Conservation (phyloP, 2,329 filamentous ascomycete genomes). For the Pseudonectria buxi region DNA sequence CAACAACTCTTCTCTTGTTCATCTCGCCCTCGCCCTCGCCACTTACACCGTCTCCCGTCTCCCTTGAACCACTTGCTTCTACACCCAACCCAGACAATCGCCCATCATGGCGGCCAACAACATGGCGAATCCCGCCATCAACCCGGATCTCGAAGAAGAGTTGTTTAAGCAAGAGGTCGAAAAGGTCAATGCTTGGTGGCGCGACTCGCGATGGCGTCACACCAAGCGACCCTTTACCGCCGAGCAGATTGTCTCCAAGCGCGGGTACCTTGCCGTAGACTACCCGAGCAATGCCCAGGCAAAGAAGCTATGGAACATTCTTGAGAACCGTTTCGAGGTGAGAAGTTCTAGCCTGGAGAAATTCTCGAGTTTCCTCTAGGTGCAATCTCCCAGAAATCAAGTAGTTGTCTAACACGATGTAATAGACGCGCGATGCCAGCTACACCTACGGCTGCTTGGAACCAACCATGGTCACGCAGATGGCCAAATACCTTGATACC, state of each 20-base stretch:
- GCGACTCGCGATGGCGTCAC: slow-evolving; percentile 81
- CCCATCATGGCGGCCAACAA: slow-evolving; percentile 53
- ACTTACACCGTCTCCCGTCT: slow-evolving; percentile 1
- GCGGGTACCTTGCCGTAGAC: slow-evolving; percentile 82
- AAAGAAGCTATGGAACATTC: slow-evolving; percentile 90
- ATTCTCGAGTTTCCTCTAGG: neutral
- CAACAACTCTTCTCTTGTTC: neutral
- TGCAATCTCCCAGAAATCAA: neutral
- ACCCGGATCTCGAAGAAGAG: slow-evolving; percentile 53
- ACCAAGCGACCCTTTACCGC: slow-evolving; percentile 91
- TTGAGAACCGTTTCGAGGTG: slow-evolving; percentile 83
- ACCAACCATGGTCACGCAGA: slow-evolving; percentile 97
- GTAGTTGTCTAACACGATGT: neutral
- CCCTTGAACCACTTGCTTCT: neutral
- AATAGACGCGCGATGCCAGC: slow-evolving; percentile 72
- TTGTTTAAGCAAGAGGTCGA: slow-evolving; percentile 77
- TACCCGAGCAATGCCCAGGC: slow-evolving; percentile 84
- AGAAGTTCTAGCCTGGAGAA: slow-evolving; percentile 14
- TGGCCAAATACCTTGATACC: slow-evolving; percentile 98
- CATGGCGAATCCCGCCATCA: slow-evolving; percentile 52
- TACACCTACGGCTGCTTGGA: slow-evolving; percentile 97
- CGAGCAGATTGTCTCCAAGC: slow-evolving; percentile 94
- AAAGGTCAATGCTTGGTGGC: slow-evolving; percentile 91
- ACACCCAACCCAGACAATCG: slow-evolving; percentile 4
- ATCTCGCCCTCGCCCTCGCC: neutral